Evolutionary conservation across 75 land plant species (phyloP).

Genomic region (Adiantum capillusveneris): DNA sequence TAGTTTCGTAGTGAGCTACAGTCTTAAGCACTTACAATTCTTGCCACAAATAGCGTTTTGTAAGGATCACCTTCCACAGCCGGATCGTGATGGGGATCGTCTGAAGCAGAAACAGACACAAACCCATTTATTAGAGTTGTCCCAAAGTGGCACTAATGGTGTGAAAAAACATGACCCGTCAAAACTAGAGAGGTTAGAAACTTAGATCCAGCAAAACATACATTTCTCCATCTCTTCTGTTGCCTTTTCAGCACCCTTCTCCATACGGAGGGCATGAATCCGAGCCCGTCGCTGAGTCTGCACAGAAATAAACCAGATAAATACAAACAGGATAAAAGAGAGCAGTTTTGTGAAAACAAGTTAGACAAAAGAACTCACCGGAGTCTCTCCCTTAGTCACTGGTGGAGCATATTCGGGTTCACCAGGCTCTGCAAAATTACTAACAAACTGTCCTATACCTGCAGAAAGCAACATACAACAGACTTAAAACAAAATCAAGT

Average conservation of each 20-base stretch:
- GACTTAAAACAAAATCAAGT: no score
- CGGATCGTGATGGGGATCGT: conserved; percentile 79
- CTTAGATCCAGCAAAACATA: no score
- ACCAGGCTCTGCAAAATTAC: conserved; percentile 85
- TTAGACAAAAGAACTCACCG: conserved; percentile 34
- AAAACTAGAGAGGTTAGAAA: not conserved
- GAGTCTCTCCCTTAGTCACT: conserved; percentile 71
- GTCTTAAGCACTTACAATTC: conserved; percentile 60
- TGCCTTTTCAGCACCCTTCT: conserved; percentile 81
- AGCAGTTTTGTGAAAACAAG: no score
- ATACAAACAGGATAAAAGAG: no score
- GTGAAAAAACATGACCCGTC: no score
- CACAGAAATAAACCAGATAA: not conserved
- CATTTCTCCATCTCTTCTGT: conserved; percentile 87
- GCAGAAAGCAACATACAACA: conserved; percentile 6
- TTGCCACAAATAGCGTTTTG: conserved; percentile 95
- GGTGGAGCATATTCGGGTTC: conserved; percentile 93
- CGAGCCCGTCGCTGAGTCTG: conserved; percentile 80
- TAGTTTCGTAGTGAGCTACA: no score
- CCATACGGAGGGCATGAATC: conserved; percentile 68
- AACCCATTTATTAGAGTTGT: no score
- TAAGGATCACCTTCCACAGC: conserved; percentile 91
- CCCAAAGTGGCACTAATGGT: no score
- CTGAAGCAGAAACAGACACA: no score
- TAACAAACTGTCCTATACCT: conserved; percentile 93